Base-by-base conservation (phyloP, 2,329 filamentous ascomycete species). In the Ascochyta koolunga region DNA sequence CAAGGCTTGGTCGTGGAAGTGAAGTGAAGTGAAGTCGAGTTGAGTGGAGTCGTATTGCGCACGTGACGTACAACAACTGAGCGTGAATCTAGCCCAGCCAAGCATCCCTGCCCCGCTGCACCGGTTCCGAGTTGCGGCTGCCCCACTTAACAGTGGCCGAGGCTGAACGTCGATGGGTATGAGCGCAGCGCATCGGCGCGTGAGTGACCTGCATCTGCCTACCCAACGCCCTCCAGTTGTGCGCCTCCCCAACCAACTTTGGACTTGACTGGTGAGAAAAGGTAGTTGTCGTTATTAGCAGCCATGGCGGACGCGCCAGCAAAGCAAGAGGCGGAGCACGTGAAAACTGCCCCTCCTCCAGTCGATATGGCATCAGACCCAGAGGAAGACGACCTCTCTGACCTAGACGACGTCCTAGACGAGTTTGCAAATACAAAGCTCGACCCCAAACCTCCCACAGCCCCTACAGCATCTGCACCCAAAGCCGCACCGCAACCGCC, bases 401-500 rank as follows among this genome's bases (percentile, higher is more conserved):
- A 98, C 68, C 80, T 99, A 38, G 95, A 99, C 76, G 93, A 98
- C 66, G 89, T 98, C 76, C 87, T 99, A 22, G 91, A 97, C 71
- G 90, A 97, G 61, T 99, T 99, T 77, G 87, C 88, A 36, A 78
- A 88, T 24, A 80, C 82, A 45, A 86, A 87, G 62, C 66, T 87
- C 54, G 78, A 84, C 62, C 69, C 76, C 64, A 82, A 80, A 71
- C 69, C 74, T 40, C 61, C 61, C 58, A 65, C 64, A 31, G 69
- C 73, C 38, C 61, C 62, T 56, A 65, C 64, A 33, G 39, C 64
- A 3, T 65, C 58, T 45, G 65, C 66, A 36, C 59, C 75, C 10
- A 56, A 71, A 46, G 65, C 74, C 40, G 67, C 72, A 43, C 65
- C 74, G 46, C 41, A 54, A n/a, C 54, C 69, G 45, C 65, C 73